Evolutionary conservation across 495 filamentous ascomycete genomes (phyloP), one percentile per base, ranked within the genome.

Genomic region (Aspergillus baeticus): DNA sequence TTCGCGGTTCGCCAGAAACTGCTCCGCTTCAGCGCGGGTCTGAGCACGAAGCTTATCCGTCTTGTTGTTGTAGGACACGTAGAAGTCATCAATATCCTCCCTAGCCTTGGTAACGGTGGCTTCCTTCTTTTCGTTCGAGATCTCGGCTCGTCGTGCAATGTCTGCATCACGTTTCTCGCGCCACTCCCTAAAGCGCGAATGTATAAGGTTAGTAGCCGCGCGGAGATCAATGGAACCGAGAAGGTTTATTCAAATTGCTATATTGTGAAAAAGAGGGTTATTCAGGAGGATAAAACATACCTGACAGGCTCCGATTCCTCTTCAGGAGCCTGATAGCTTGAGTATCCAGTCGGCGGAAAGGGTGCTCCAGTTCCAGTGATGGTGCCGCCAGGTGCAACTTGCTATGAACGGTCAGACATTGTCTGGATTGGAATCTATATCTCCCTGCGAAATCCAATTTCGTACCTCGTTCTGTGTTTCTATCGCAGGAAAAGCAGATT

Each of bases 51-150:
- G 80, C 81, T 98, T 98, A 63, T 98, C 94, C 64, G 92, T 90
- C 77, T 96, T 96, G 67, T 87, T 86, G 76, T 96, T 96, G 82
- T 99, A 99, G 69, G 96, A 96, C 69, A 96, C 91, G 77, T 99
- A 99, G 79, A 99, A 99, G 64, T 96, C 95, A 64, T 99, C 94
- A 55, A 98, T 92, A 69, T 91, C 88, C 62, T 88, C 79, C 56
- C 87, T 91, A 35, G 95, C 95, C 59, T 89, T 89, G 69, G 86
- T 83, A 65, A 96, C 74, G 7, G 91, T 96, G 68, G 91, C 83
- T 23, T 77, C 80, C 66, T 95, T 95, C 72, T 89, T 88, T 44
- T 82, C 75, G 26, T 83, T 81, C 36, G 90, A 90, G 63, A 88
- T 78, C 68, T 92, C 84, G 42, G 86, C 87, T 57, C 91, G 89